phyloP scores from a whole-genome alignment of 2,329 filamentous ascomycete species.

The Phyllosticta citrichinensis region DNA sequence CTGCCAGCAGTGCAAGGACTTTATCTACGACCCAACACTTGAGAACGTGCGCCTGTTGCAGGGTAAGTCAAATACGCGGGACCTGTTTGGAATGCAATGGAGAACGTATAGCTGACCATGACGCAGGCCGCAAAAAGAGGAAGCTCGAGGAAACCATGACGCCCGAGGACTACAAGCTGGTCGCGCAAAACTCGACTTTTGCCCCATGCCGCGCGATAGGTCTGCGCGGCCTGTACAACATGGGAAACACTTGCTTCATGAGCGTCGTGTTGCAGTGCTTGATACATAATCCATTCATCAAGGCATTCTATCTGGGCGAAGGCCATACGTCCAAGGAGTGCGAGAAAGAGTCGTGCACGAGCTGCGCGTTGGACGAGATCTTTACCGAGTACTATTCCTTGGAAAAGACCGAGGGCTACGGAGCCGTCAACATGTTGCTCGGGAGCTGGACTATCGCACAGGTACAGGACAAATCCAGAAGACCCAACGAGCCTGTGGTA shows the following conservation, averaged over 20 bases:
- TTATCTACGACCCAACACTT: slow-evolving; percentile 72
- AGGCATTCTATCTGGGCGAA: slow-evolving; percentile 85
- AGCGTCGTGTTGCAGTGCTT: slow-evolving; percentile 91
- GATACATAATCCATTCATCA: slow-evolving; percentile 83
- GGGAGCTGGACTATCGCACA: slow-evolving; percentile 79
- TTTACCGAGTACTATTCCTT: slow-evolving; percentile 56
- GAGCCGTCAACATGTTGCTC: slow-evolving; percentile 77
- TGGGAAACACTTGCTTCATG: slow-evolving; percentile 98
- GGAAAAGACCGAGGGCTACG: slow-evolving; percentile 80
- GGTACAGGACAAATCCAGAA: slow-evolving; percentile 38
- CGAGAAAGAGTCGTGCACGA: slow-evolving; percentile 44
- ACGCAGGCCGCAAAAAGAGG: slow-evolving; percentile 49
- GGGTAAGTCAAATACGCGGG: slow-evolving; percentile 37
- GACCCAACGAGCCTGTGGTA: neutral
- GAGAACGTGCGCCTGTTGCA: slow-evolving; percentile 66
- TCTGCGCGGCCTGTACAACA: slow-evolving; percentile 87
- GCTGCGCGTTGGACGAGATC: slow-evolving; percentile 52
- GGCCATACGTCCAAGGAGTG: slow-evolving; percentile 76
- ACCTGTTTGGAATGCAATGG: too few species aligned
- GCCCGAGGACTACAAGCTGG: slow-evolving; percentile 62
- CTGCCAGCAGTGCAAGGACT: slow-evolving; percentile 73
- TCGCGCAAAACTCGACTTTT: slow-evolving; percentile 66
- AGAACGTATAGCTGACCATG: neutral
- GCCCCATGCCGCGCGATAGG: slow-evolving; percentile 80
- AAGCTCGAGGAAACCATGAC: slow-evolving; percentile 59